These are phyloP conservation scores for Salvia hispanica DNA, from an alignment of 257 asterid genomes.

Conservation along the genomic window DNA sequence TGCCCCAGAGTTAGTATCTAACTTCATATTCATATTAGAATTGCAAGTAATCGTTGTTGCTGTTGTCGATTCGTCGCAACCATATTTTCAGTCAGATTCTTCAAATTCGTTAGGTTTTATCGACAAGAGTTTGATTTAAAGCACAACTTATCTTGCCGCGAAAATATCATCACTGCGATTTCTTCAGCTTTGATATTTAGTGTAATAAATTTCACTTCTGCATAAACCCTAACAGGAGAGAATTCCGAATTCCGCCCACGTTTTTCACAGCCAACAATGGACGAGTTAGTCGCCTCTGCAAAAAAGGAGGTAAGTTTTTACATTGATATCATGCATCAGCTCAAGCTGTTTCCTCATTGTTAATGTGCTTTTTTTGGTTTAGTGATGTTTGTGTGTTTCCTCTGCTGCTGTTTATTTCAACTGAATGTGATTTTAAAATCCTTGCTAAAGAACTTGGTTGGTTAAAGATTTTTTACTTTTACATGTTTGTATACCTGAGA, in stretches of 20 bases:
- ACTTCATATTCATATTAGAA: too few species aligned
- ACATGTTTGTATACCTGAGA: background rate
- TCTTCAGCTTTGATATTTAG: too few species aligned
- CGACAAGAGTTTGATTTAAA: too few species aligned
- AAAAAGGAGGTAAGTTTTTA: constrained; percentile 41
- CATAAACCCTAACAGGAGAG: constrained; percentile 15
- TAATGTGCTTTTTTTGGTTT: background rate
- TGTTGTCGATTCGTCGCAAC: too few species aligned
- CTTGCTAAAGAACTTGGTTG: constrained; percentile 1
- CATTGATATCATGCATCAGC: background rate
- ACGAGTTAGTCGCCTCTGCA: constrained; percentile 41
- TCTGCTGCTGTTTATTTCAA: background rate
- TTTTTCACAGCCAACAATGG: constrained; percentile 35
- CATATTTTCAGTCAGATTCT: too few species aligned
- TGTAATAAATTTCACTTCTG: background rate
- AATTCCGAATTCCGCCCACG: background rate
- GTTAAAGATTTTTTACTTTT: background rate
- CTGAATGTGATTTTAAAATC: constrained; percentile 7
- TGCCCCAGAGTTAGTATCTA: too few species aligned
- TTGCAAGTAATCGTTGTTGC: too few species aligned
- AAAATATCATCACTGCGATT: too few species aligned
- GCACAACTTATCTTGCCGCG: too few species aligned
- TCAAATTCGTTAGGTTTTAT: too few species aligned
- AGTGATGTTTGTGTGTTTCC: background rate
- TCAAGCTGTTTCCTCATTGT: background rate